Evolutionary conservation across 179 eudicot genomes (phyloP), one percentile per base, ranked within the genome.

Genomic region (Drosera spatulata): DNA sequence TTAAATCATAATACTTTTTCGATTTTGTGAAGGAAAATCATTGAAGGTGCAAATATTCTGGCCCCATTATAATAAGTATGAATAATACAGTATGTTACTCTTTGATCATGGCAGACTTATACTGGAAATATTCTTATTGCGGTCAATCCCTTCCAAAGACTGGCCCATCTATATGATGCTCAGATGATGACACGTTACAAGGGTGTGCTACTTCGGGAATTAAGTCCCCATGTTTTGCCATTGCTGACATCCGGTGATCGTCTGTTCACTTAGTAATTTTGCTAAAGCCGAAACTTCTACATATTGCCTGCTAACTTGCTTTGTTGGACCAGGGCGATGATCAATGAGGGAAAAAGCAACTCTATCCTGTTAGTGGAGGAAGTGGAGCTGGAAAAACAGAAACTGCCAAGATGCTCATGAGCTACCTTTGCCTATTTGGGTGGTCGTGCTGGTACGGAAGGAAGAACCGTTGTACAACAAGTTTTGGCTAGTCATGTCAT

Each of bases 321-420:
- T 38, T 58, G 64, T 22, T 61, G 61, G 52, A 52, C 56, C 72
- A 93, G 99, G 85, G 93, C 81, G 59, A 93, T 93, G 99, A 63
- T 83, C 45, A 84, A 89, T 69, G 97, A 89, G 66, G 82, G 86
- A 11, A 89, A 81, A 77, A 89, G 91, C 79, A 93, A 89, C 73
- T 76, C 97, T 50, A 93, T 93, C 52, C 66, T 93, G 99, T 93
- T 46, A 93, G 99, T 70, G 99, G 99, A 48, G 99, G 89, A 80
- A 93, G 99, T 68, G 97, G 97, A 51, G 95, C 99, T 6, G 99
- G 99, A 53, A 93, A 93, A 76, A 93, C 99, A 7, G 99, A 89
- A 78, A 93, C 99, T 41, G 90, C 99, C 59, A 93, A 93, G 78
- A 89, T 86, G 97, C 95, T 89, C 78, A 93, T 93, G 99, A 82